Conservation (phyloP, 768 basidiomycete species). For the Lyophyllum semitale region DNA sequence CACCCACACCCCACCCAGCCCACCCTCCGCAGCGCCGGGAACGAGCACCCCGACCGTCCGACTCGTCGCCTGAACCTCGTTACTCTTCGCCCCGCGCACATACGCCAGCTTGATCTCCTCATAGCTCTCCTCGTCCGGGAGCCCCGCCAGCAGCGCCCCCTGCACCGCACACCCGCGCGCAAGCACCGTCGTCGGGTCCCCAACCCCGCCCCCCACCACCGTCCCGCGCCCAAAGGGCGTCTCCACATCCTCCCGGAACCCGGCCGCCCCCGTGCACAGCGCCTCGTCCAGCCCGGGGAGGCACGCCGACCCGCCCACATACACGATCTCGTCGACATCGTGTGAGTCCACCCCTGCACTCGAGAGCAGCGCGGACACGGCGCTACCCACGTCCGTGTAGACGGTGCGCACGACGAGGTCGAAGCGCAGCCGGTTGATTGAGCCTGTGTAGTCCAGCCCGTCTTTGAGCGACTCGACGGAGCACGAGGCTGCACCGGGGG, state of each 20-base stretch:
- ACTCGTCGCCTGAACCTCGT: conserved; percentile 55
- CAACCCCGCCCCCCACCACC: conserved; percentile 69
- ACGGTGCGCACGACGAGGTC: conserved; percentile 63
- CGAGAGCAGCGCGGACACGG: conserved; percentile 54
- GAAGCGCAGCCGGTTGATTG: conserved; percentile 57
- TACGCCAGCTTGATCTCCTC: conserved; percentile 56
- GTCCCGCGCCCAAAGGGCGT: conserved; percentile 70
- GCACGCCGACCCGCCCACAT: conserved; percentile 74
- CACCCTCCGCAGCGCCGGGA: conserved; percentile 43
- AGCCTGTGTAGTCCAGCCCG: conserved; percentile 80
- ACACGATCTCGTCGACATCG: conserved; percentile 78
- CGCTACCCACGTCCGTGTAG: conserved; percentile 56
- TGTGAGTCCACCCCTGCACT: conserved; percentile 57
- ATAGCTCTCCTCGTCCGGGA: conserved; percentile 49
- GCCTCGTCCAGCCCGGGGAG: conserved; percentile 76
- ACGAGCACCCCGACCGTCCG: conserved; percentile 69
- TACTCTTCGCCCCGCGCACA: conserved; percentile 30
- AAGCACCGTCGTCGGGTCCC: conserved; percentile 78
- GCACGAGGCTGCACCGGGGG: conserved; percentile 84
- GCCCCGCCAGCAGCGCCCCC: conserved; percentile 57
- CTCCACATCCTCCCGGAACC: conserved; percentile 61
- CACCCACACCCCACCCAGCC: conserved; percentile 65
- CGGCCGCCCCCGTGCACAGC: conserved; percentile 40
- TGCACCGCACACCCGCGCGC: conserved; percentile 79
- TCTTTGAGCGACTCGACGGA: conserved; percentile 95